Conservation (phyloP, 805 yeast genomes). For the Aciculoconidium aculeatum region DNA sequence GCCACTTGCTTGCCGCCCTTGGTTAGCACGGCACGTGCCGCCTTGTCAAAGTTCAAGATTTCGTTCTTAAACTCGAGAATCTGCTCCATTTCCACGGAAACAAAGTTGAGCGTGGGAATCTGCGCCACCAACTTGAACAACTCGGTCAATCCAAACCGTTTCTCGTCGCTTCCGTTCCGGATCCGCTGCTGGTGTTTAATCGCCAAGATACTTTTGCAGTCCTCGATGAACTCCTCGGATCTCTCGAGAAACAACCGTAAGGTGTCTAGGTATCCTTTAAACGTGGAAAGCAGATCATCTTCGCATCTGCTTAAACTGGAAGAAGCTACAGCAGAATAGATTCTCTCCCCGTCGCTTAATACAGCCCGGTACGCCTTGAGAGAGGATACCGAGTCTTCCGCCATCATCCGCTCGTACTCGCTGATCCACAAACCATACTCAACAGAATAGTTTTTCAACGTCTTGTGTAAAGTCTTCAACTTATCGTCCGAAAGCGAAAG, state of each 20-base stretch:
- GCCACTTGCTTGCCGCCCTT: conserved; percentile 25
- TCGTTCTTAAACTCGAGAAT: conserved; percentile 48
- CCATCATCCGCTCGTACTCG: conserved; percentile 37
- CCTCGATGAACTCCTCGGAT: conserved; percentile 48
- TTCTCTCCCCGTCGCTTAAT: conserved; percentile 51
- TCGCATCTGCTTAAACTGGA: conserved; percentile 14
- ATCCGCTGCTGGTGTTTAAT: conserved; percentile 48
- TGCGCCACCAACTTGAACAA: conserved; percentile 36
- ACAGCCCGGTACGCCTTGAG: conserved; percentile 40
- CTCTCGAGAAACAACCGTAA: conserved; percentile 38
- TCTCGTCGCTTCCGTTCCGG: conserved; percentile 21
- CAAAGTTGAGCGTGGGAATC: conserved; percentile 46
- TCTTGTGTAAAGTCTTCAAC: conserved; percentile 31
- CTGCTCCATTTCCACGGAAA: conserved; percentile 55
- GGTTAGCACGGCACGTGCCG: conserved; percentile 37
- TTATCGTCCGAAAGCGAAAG: conserved; percentile 48
- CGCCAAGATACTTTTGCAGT: conserved; percentile 48
- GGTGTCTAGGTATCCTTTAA: conserved; percentile 18
- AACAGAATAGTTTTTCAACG: conserved; percentile 36
- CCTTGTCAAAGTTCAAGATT: conserved; percentile 45
- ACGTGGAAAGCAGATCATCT: too few species aligned
- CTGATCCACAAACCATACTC: conserved; percentile 49
- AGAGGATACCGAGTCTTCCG: conserved; percentile 37
- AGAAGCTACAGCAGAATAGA: conserved; percentile 33
- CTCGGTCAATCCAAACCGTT: conserved; percentile 17